These are phyloP conservation scores for Pythium sp. DNA, from an alignment of 352 stramenopile genomes.

Conservation along the genomic window DNA sequence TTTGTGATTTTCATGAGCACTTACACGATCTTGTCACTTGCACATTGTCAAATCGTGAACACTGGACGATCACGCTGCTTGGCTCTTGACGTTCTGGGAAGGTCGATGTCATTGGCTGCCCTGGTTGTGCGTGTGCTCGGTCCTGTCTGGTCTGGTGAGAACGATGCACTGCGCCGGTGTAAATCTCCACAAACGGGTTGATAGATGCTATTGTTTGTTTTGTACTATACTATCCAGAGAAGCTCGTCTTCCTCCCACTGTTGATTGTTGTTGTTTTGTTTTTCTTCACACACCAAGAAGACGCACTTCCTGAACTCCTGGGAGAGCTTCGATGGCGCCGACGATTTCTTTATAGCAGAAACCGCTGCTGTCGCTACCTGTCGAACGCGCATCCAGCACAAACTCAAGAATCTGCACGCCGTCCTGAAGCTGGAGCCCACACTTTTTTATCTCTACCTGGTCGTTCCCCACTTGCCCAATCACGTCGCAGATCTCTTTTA, in stretches of 20 bases:
- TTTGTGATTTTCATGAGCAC: not conserved
- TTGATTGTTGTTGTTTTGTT: not conserved
- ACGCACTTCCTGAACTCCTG: conserved; percentile 40
- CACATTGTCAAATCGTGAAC: not conserved
- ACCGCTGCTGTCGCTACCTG: conserved; percentile 13
- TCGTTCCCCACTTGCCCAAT: conserved; percentile 56
- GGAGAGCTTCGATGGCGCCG: conserved; percentile 39
- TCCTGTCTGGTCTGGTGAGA: not conserved
- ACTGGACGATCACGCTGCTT: not conserved
- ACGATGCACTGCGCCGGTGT: not conserved
- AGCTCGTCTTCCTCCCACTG: not conserved
- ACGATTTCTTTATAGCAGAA: conserved; percentile 35
- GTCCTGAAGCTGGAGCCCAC: conserved; percentile 68
- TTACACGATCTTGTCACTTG: not conserved
- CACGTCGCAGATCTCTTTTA: conserved; percentile 82
- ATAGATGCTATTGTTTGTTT: conserved; percentile 2
- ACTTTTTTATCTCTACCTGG: conserved; percentile 81
- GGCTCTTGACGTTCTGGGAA: not conserved
- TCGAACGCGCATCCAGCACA: conserved; percentile 48
- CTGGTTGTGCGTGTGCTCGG: not conserved
- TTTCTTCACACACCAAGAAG: not conserved
- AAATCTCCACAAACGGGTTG: conserved; percentile 2
- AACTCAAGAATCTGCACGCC: conserved; percentile 79
- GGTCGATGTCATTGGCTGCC: not conserved
- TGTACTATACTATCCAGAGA: conserved; percentile 12